These are phyloP conservation scores for Colletotrichum endophyticum DNA, from an alignment of 2,329 filamentous ascomycete genomes.

Conservation along the genomic window DNA sequence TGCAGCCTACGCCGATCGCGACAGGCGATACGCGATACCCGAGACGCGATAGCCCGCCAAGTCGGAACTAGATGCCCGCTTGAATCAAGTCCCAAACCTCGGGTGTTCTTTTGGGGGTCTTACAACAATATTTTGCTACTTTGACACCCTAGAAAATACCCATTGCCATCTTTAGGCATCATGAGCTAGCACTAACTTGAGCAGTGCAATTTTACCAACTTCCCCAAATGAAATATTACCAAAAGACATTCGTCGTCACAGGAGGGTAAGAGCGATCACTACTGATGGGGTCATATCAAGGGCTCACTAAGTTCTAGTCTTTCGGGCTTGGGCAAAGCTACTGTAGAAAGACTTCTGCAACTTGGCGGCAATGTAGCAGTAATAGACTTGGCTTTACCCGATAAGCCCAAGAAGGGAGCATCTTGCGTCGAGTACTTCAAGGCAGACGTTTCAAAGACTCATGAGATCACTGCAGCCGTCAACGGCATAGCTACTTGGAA, in stretches of 20 bases:
- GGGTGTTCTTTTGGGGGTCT: too few species aligned
- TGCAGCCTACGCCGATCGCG: neutral
- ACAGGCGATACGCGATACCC: neutral
- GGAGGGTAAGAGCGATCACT: neutral
- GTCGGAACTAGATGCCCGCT: neutral
- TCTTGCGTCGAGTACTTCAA: neutral
- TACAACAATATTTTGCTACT: neutral
- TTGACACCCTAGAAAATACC: fast-evolving
- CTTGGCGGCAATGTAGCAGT: neutral
- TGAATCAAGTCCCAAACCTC: neutral
- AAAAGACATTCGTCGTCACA: neutral
- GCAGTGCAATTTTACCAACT: neutral
- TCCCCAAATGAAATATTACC: neutral
- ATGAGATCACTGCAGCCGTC: neutral
- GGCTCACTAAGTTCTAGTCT: neutral
- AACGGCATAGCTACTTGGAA: neutral
- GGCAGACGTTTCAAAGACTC: neutral
- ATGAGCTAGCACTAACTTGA: neutral
- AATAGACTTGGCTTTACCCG: fast-evolving
- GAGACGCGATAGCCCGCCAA: neutral
- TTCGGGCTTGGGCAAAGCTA: neutral
- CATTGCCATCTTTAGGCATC: neutral
- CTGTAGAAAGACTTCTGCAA: neutral
- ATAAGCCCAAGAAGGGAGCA: fast-evolving
- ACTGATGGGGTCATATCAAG: too few species aligned